These are phyloP conservation scores for Saccharomycopsis hybrid DNA, from an alignment of 1,139 yeast species.

Conservation along the genomic window DNA sequence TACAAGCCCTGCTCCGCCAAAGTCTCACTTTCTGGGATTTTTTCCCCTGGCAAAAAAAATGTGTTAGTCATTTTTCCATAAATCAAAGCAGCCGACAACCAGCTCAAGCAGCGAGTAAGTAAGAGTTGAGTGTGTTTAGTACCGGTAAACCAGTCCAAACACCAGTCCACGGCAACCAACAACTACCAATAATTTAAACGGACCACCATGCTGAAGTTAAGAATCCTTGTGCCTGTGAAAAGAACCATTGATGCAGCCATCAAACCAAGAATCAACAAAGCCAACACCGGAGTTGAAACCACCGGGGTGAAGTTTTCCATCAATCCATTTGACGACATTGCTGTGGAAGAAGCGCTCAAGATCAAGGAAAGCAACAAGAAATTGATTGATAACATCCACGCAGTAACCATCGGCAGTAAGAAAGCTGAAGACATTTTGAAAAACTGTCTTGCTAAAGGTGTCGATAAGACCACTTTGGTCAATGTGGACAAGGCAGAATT, in stretches of 20 bases:
- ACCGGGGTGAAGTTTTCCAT: constrained; percentile 89
- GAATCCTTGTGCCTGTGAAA: constrained; percentile 88
- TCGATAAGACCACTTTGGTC: constrained; percentile 74
- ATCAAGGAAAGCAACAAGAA: constrained; percentile 63
- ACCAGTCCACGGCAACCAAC: background rate
- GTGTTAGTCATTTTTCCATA: too few species aligned
- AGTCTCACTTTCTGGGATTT: too few species aligned
- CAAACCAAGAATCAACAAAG: constrained; percentile 86
- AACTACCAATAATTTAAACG: background rate
- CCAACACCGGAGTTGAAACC: constrained; percentile 81
- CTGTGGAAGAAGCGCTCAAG: constrained; percentile 85
- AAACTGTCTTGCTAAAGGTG: constrained; percentile 92
- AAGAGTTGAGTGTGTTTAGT: background rate
- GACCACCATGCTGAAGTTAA: constrained; percentile 39
- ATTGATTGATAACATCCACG: constrained; percentile 79
- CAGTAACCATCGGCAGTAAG: constrained; percentile 85
- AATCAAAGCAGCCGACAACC: too few species aligned
- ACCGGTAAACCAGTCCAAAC: background rate
- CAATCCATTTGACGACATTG: constrained; percentile 97
- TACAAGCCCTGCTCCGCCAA: too few species aligned
- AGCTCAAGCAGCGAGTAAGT: background rate
- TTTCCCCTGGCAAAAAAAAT: too few species aligned
- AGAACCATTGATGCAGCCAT: constrained; percentile 91
- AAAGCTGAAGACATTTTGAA: constrained; percentile 86
- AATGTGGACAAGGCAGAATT: constrained; percentile 65